Evolutionary conservation across 768 basidiomycete genomes (phyloP).

Genomic region (Favolaschia claudopus): DNA sequence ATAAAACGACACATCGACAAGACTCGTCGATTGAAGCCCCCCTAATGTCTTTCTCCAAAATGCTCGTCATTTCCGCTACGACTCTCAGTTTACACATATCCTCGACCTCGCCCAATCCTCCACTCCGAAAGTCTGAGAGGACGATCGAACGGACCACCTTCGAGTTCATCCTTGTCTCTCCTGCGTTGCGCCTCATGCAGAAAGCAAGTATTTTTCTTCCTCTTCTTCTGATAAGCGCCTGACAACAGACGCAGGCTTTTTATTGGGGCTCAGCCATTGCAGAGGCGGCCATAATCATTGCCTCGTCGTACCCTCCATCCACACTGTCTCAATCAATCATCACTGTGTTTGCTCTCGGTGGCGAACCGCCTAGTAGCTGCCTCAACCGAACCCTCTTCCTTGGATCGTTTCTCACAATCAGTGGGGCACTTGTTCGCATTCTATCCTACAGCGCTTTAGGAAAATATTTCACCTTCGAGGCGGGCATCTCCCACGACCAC

Average conservation of each 20-base stretch:
- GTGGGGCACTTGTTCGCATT: conserved; percentile 9
- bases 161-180: conserved; percentile 15
- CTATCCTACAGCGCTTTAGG: conserved; percentile 28
- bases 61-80: background rate
- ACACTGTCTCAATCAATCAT: background rate
- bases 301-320: background rate
- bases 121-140: background rate
- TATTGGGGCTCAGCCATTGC: conserved; percentile 1
- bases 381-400: background rate
- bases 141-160: conserved; percentile 7
- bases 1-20: too few species aligned
- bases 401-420: background rate
- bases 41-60: conserved; percentile 12
- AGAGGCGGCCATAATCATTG: background rate
- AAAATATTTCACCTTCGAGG: conserved; percentile 37
- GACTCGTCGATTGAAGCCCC: too few species aligned
- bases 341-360: background rate
- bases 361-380: background rate
- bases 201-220: background rate
- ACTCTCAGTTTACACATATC: conserved; percentile 6
- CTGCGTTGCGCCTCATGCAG: conserved; percentile 1
- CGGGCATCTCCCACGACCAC: conserved; percentile 33
- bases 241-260: background rate
- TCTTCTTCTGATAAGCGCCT: background rate
- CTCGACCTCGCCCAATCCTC: conserved; percentile 16